Conservation (phyloP, 306 rosid genomes). For the Lablab purpureus region DNA sequence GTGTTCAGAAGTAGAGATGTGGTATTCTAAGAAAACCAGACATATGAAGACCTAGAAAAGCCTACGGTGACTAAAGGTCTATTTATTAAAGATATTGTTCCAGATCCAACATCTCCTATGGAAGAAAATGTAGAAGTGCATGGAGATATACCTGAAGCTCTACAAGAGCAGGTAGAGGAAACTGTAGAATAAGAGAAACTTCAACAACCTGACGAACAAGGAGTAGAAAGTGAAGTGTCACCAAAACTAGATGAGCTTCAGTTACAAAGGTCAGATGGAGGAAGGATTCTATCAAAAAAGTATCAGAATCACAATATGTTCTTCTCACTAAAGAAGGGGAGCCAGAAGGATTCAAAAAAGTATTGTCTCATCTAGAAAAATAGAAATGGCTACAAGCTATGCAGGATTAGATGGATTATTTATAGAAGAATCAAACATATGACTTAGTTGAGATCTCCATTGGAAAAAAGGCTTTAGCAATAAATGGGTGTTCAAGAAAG, state of each 20-base stretch:
- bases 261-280: neutral
- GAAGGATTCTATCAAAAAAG: neutral
- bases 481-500: neutral
- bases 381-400: neutral
- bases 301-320: neutral
- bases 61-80: neutral
- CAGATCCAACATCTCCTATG: neutral
- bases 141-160: too few relatives aligned
- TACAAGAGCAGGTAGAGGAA: neutral
- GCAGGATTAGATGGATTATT: neutral
- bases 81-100: too few relatives aligned
- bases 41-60: neutral
- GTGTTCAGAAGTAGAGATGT: neutral
- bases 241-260: too few relatives aligned
- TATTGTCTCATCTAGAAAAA: too few relatives aligned
- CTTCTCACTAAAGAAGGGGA: neutral
- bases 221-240: neutral
- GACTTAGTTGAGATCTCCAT: neutral
- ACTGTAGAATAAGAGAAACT: too few relatives aligned
- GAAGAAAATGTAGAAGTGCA: neutral
- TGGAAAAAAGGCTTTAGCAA: neutral
- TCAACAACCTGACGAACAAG: neutral
- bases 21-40: neutral
- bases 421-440: neutral
- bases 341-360: neutral